Evolutionary conservation across 345 rosid genomes (phyloP), one percentile per base, ranked within the genome.

Genomic region (Noccaea bulbosa): DNA sequence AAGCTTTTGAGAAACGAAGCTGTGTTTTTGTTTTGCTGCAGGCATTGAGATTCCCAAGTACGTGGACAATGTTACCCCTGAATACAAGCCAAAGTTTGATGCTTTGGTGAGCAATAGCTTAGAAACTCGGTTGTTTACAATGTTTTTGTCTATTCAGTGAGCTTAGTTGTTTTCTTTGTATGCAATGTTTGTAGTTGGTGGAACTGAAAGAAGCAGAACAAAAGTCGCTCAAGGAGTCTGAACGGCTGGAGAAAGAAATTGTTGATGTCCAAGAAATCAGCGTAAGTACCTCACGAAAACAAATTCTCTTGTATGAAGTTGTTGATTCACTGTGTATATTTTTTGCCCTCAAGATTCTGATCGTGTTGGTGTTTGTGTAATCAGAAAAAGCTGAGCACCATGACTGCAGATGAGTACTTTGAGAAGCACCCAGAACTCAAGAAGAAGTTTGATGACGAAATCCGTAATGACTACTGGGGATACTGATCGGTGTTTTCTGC

Each of bases 321-420:
- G n/a, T n/a, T 51, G 4, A 12, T 38, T 48, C 3, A 0, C 5
- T 41, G 11, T 8, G 10, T 30, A 45, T 12, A 11, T 32, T 20
- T 45, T 10, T 56, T 11, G 2, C 9, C 9, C 44, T 48, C 20
- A 11, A 27, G 67, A 17, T 56, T 65, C 24, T 65, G 62, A 71
- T 71, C 65, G n/a, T 27, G 24, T 27, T 34, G 3, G 16, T 72
- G 27, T 38, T 6, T 22, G 4, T 60, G 35, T 73, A 30, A 63
- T 76, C 96, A 95, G 99, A 60, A 82, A 86, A 95, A 88, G 81
- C 61, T 95, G 70, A 88, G 98, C 84, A 92, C 99, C 81, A 95
- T 95, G 99, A 95, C 97, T 1, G 98, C 97, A 5, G 96, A 94
- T 5, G 99, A 94, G 67, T 94, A 94, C 87, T 95, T 95, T 62